Conservation (phyloP, 768 basidiomycete genomes). For the Galerina marginata region DNA sequence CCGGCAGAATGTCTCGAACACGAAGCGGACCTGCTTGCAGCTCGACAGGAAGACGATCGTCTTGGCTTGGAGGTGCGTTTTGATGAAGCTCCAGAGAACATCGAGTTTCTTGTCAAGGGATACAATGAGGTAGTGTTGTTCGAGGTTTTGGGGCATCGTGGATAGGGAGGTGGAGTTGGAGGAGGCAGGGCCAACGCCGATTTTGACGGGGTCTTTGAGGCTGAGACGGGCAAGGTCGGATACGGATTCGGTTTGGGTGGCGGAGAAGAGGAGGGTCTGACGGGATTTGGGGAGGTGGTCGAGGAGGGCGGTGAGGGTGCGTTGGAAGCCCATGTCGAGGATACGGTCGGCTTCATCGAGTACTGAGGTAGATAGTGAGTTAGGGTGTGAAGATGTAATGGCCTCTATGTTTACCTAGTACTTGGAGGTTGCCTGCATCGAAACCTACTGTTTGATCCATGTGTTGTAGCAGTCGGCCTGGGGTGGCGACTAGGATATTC, state of each 20-base stretch:
- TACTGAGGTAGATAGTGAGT: constrained; percentile 49
- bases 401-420: constrained; percentile 67
- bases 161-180: constrained; percentile 21
- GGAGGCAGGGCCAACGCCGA: constrained; percentile 60
- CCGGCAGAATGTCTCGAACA: constrained; percentile 93
- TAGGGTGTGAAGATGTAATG: not conserved
- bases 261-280: constrained; percentile 96
- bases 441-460: constrained; percentile 99
- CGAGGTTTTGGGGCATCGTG: constrained; percentile 77
- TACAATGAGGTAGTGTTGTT: constrained; percentile 89
- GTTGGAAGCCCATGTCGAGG: constrained; percentile 94
- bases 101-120: constrained; percentile 88
- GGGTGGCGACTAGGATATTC: constrained; percentile 99
- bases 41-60: constrained; percentile 92
- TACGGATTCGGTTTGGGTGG: constrained; percentile 92
- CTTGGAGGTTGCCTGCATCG: constrained; percentile 87
- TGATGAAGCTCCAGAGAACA: constrained; percentile 93
- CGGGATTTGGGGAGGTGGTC: constrained; percentile 88
- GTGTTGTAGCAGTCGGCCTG: constrained; percentile 93
- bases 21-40: constrained; percentile 97
- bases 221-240: constrained; percentile 89
- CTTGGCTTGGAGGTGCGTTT: constrained; percentile 90
- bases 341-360: constrained; percentile 98
- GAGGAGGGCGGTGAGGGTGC: constrained; percentile 89
- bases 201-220: constrained; percentile 78